Evolutionary conservation across 2,329 filamentous ascomycete genomes (phyloP).

Genomic region (Raffaelea arxii): DNA sequence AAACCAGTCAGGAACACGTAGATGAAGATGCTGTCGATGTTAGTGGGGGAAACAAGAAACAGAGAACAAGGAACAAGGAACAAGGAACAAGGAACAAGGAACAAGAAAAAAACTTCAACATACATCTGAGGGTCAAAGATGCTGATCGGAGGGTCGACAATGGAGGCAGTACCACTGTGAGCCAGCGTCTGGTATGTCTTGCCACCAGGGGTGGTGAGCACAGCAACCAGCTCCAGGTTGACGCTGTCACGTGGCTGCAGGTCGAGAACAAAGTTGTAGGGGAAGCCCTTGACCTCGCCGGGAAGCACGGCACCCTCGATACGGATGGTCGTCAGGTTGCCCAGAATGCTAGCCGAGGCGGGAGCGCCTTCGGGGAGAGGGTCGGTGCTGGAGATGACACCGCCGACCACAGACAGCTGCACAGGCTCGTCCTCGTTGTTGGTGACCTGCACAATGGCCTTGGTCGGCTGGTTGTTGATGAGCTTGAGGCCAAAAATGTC

Average conservation of each 20-base stretch:
- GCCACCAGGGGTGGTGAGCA: slow-evolving; percentile 56
- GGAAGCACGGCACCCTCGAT: slow-evolving; percentile 50
- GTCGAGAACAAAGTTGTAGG: slow-evolving; percentile 80
- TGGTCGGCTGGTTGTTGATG: slow-evolving; percentile 81
- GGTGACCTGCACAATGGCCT: slow-evolving; percentile 69
- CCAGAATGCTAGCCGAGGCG: slow-evolving; percentile 50
- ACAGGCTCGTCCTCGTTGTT: slow-evolving; percentile 76
- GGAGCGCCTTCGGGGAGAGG: slow-evolving; percentile 38
- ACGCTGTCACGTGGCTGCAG: slow-evolving; percentile 92
- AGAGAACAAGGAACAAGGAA: background rate
- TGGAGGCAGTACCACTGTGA: slow-evolving; percentile 71
- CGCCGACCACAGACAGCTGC: slow-evolving; percentile 65
- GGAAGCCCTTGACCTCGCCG: slow-evolving; percentile 65
- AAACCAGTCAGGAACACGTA: slow-evolving; percentile 79
- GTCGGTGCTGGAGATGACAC: slow-evolving; percentile 54
- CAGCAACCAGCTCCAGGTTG: slow-evolving; percentile 63
- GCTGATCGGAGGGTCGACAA: slow-evolving; percentile 44
- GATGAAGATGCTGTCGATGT: slow-evolving; percentile 79
- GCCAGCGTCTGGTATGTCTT: slow-evolving; percentile 66
- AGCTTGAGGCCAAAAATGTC: slow-evolving; percentile 94
- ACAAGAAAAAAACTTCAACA: slow-evolving; percentile 22
- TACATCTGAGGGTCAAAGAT: slow-evolving; percentile 38
- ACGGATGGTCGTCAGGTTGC: slow-evolving; percentile 72
- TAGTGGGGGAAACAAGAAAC: slow-evolving; percentile 1
- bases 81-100: background rate